Evolutionary conservation across 768 basidiomycete species (phyloP).

Genomic region (Bullera alba): DNA sequence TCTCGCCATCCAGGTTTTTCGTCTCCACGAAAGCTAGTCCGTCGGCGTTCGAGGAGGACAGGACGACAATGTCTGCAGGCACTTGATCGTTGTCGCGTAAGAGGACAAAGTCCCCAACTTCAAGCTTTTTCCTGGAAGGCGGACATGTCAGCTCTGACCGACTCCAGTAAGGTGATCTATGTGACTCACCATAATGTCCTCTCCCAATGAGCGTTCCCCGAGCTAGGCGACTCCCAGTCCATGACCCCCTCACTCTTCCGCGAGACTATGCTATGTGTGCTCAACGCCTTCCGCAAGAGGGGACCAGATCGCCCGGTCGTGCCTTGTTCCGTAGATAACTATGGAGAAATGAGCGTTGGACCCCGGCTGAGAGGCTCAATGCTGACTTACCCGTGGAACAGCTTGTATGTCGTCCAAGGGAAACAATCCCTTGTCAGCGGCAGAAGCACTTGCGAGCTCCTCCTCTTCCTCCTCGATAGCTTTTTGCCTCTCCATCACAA

Average conservation of each 20-base stretch:
- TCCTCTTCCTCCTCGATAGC: constrained; percentile 20
- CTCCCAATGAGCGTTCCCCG: constrained; percentile 79
- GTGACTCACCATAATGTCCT: constrained; percentile 64
- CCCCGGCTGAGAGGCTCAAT: too few species aligned
- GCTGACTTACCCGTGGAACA: too few species aligned
- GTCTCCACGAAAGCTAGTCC: constrained; percentile 93
- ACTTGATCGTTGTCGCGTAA: constrained; percentile 91
- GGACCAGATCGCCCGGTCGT: background rate
- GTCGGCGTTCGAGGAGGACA: constrained; percentile 84
- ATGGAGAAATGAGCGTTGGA: too few species aligned
- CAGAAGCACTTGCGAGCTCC: constrained; percentile 12
- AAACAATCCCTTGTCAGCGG: too few species aligned
- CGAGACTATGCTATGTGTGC: constrained; percentile 26
- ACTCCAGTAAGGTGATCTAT: background rate
- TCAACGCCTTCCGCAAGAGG: constrained; percentile 8
- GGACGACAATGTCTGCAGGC: constrained; percentile 87
- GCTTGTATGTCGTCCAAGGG: too few species aligned
- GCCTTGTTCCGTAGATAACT: too few species aligned
- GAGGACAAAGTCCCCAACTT: constrained; percentile 91
- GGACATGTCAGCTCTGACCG: background rate
- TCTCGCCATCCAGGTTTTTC: constrained; percentile 96
- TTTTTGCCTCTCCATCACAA: constrained; percentile 53
- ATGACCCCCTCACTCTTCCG: constrained; percentile 59
- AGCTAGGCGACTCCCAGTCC: constrained; percentile 64
- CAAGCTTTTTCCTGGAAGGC: constrained; percentile 86